Percentiles rank a stretch among this genome's conserved stretches.
Conservation (phyloP, 352 stramenopile genomes). For the Aphanomyces invadans region DNA sequence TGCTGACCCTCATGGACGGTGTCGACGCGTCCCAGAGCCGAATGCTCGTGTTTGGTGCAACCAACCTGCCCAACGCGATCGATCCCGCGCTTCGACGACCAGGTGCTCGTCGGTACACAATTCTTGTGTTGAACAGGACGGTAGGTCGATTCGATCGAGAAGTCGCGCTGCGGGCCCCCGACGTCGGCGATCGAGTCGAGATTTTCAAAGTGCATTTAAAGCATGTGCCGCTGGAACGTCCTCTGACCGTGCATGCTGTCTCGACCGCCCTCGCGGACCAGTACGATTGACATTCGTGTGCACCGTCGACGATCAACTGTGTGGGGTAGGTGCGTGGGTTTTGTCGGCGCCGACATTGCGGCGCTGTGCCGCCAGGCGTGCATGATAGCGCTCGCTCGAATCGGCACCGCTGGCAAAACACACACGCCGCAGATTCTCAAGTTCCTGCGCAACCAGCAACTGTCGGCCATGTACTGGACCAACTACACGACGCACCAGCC, state of each 20-base stretch:
- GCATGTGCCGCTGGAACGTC: slow-evolving; percentile 29
- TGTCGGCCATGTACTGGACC: slow-evolving; percentile 23
- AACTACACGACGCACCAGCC: background rate
- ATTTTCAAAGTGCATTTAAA: slow-evolving; percentile 62
- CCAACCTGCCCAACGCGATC: slow-evolving; percentile 92
- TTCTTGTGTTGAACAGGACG: no score
- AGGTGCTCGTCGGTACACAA: no score
- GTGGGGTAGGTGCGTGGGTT: slow-evolving; percentile 51
- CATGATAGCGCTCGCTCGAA: slow-evolving; percentile 45
- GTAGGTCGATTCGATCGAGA: slow-evolving; percentile 72
- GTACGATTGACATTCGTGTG: no score
- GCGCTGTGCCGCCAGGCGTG: slow-evolving; percentile 65
- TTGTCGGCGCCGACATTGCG: slow-evolving; percentile 76
- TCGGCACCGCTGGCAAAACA: slow-evolving; percentile 27
- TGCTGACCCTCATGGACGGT: slow-evolving; percentile 94
- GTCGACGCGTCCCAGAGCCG: slow-evolving; percentile 71
- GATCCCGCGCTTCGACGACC: slow-evolving; percentile 63
- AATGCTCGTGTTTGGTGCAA: slow-evolving; percentile 92
- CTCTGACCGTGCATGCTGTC: background rate
- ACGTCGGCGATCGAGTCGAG: slow-evolving; percentile 32
- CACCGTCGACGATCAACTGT: slow-evolving; percentile 33
- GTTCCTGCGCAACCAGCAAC: slow-evolving; percentile 15
- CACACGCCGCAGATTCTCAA: background rate
- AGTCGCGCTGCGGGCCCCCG: slow-evolving; percentile 52
- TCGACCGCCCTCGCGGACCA: background rate